phyloP scores from a whole-genome alignment of 2,329 filamentous ascomycete genomes.

The Colletotrichum zoysiae region DNA sequence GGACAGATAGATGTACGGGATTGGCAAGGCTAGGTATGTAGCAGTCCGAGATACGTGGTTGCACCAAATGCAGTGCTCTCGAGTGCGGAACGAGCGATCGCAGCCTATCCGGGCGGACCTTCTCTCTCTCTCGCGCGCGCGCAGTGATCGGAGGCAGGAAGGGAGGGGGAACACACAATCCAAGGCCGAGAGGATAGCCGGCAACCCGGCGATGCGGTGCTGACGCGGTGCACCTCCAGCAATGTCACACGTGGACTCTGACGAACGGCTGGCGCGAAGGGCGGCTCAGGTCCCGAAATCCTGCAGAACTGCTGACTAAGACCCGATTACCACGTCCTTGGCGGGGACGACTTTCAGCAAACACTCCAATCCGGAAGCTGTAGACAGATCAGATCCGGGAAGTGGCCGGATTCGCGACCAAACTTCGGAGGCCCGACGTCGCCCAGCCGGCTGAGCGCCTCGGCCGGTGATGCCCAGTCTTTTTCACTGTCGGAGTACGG shows the following conservation, averaged over 20 bases:
- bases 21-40: not conserved
- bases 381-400: not conserved
- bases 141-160: not conserved
- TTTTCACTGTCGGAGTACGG: slow-evolving; percentile 1
- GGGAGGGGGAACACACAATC: not conserved
- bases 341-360: not conserved
- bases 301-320: slow-evolving; percentile 33
- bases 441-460: not conserved
- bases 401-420: not conserved
- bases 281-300: slow-evolving; percentile 23
- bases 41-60: not conserved
- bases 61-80: not conserved
- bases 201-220: slow-evolving; percentile 35
- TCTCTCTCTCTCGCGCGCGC: not conserved
- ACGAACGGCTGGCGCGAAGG: slow-evolving; percentile 21
- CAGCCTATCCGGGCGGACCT: slow-evolving; percentile 22
- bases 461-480: not conserved
- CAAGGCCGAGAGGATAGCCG: slow-evolving; percentile 25
- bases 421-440: not conserved
- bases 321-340: not conserved
- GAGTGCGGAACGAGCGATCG: slow-evolving; percentile 1
- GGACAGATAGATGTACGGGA: not conserved
- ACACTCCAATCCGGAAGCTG: not conserved
- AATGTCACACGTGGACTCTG: slow-evolving; percentile 36
- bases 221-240: slow-evolving; percentile 38